Base-by-base conservation (phyloP, 192 early-diverging fungal genomes). In the Chytriomyces sp. region DNA sequence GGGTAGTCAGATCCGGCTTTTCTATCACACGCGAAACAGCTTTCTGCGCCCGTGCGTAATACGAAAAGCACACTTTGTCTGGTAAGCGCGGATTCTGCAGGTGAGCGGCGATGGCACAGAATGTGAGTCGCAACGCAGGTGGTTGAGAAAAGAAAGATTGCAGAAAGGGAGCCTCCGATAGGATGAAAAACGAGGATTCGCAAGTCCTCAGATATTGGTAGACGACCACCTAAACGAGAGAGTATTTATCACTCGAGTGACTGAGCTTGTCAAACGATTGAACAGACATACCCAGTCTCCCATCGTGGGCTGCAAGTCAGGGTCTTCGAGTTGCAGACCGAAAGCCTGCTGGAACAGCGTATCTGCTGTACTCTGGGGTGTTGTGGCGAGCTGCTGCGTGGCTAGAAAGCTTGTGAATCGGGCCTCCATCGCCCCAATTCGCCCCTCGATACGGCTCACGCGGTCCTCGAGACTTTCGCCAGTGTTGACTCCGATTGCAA, bases 41-140 rank as follows among this genome's bases (percentile, higher is more conserved):
- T 25, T 65, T 65, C 8, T 22, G 14, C 25, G 49, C 39, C 7
- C 63, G 63, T 40, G 7, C 6, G 28, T 65, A 65, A 8, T 22
- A 65, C 28, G 37, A 39, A 14, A 31, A 17, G 2, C 28, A 49
- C 14, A 65, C 63, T 3, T 25, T 25, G 6, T 8, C 17, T 26
- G 63, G 63, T 28, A 52, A 49, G 2, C 14, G 39, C 1, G 60
- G 60, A 8, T 25, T 36, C 25, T 65, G 63, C 19, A 40, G 31
- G 30, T 52, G 63, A 14, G 63, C 7, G 19, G 39, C 39, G 19
- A 65, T 52, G 10, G 63, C 39, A 22, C 37, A 65, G 26, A 41
- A 65, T 31, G 63, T 52, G 26, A 65, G 63, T 26, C 63, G 63
- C n/a, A 65, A 30, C 22, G 49, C 40, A 5, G 63, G 39, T 28